A percentile compares a stretch with the other conserved stretches of the same genome.
phyloP scores from a whole-genome alignment of 331 rosid genomes.

The Quercus phellos region DNA sequence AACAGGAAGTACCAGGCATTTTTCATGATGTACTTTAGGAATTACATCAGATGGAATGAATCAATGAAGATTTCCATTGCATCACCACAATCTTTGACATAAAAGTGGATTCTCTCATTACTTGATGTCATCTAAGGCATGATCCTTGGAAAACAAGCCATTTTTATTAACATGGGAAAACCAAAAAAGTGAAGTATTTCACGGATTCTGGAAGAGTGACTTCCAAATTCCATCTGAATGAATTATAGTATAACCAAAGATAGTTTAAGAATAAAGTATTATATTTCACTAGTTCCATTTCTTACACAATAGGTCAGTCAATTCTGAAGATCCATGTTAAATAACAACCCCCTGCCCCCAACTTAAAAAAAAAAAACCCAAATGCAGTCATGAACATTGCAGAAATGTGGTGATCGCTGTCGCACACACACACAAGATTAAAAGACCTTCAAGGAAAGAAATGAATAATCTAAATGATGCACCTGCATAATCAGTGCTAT shows the following conservation, averaged over 20 bases:
- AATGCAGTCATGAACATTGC: not conserved
- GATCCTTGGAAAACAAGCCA: not conserved
- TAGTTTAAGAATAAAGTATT: not conserved
- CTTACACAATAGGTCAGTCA: not conserved
- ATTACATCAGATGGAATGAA: not conserved
- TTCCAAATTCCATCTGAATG: too few relatives aligned
- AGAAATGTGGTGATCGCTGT: not conserved
- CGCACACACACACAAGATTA: not conserved
- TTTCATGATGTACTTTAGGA: too few relatives aligned
- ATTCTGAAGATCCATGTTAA: not conserved
- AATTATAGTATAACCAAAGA: too few relatives aligned
- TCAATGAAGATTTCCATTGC: not conserved
- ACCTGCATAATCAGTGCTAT: conserved; percentile 44
- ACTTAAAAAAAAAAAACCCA: not conserved
- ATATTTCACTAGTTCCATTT: not conserved
- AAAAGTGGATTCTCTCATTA: not conserved
- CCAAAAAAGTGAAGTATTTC: not conserved
- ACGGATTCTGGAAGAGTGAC: not conserved
- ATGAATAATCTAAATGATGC: conserved; percentile 8
- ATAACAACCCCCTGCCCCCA: not conserved
- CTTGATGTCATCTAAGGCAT: not conserved
- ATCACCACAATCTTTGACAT: not conserved
- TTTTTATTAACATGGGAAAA: not conserved
- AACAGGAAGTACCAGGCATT: too few relatives aligned
- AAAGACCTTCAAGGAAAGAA: conserved; percentile 3